Base-by-base conservation (phyloP, 2,329 filamentous ascomycete species). In the Botrytis hyacinthi region DNA sequence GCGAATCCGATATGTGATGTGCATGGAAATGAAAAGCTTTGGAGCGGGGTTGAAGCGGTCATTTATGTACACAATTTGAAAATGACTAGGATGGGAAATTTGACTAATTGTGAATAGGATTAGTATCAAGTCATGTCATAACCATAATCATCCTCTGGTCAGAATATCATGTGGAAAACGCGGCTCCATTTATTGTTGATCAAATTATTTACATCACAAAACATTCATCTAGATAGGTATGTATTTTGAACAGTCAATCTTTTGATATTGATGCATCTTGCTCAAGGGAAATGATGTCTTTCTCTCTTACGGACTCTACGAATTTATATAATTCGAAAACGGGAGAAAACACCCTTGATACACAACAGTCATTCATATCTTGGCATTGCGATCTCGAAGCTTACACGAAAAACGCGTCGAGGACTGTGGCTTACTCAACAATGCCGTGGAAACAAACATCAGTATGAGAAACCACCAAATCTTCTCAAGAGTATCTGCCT, bases 371-470 rank as follows among this genome's bases (percentile, higher is more conserved):
- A 35, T 37, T 22, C 29, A 48, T 4, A 48, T 37, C 63, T 37
- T 51, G 68, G 54, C 44, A 48, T 35, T 37, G 32, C 22, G 7
- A 29, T 40, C 12, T 32, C 51, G 40, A 26, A 37, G 14, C 44
- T 48, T 46, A 29, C 37, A 46, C 57, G 29, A 63, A 16, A 29
- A 60, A 71, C 57, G 57, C 69, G 69, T 71, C 42, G 29, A 60
- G 37, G 22, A 35, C 20, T 37, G 54, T 46, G 22, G 40, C 57
- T 37, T 22, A 61, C 57, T 37, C 14, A 46, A 46, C 57, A 35
- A 46, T 10, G 9, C 12, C 35, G 44, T 22, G 48, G 18, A 32
- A 20, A 29, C 46, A 54, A 48, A n/a, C 46, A 54, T 29, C 26
- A n/a, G 37, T 3, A 20, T 67, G 44, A 12, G n/a, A 51, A 54